Conservation (phyloP, 225 moss, liverwort and hornwort genomes). For the Polytrichum commune region DNA sequence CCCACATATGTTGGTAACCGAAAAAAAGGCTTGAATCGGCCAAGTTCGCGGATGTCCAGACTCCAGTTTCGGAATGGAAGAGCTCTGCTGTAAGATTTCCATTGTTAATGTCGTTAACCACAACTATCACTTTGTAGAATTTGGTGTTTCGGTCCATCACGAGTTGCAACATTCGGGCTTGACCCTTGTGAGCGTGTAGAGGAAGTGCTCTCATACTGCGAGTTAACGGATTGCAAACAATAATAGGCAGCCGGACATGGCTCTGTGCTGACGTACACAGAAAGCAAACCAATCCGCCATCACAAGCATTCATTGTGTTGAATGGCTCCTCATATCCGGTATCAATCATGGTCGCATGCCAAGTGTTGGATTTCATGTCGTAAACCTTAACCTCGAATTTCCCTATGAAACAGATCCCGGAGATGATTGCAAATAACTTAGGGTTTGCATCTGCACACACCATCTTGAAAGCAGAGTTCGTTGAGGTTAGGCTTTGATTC, state of each 20-base stretch:
- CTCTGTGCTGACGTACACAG: constrained; percentile 1
- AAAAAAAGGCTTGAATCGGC: background rate
- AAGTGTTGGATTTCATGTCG: constrained; percentile 1
- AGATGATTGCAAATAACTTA: constrained; percentile 1
- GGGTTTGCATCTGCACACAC: background rate
- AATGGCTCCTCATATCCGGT: background rate
- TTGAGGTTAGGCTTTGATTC: background rate
- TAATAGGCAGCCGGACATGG: background rate
- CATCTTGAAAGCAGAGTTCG: background rate
- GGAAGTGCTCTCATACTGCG: background rate
- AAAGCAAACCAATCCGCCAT: constrained; percentile 4
- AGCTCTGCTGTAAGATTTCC: constrained; percentile 5
- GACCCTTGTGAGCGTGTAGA: background rate
- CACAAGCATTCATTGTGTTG: constrained; percentile 2
- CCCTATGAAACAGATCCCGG: background rate
- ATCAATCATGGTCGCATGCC: background rate
- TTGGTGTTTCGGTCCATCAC: background rate
- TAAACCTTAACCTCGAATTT: constrained; percentile 7
- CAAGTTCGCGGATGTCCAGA: constrained; percentile 4
- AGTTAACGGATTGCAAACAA: constrained; percentile 1
- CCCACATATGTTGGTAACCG: background rate
- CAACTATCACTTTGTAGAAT: constrained; percentile 3
- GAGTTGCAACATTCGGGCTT: background rate
- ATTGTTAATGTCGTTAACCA: background rate
- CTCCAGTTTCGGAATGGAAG: background rate